phyloP scores from a whole-genome alignment of 1,139 yeast species.

The Wickerhamomyces sp. region DNA sequence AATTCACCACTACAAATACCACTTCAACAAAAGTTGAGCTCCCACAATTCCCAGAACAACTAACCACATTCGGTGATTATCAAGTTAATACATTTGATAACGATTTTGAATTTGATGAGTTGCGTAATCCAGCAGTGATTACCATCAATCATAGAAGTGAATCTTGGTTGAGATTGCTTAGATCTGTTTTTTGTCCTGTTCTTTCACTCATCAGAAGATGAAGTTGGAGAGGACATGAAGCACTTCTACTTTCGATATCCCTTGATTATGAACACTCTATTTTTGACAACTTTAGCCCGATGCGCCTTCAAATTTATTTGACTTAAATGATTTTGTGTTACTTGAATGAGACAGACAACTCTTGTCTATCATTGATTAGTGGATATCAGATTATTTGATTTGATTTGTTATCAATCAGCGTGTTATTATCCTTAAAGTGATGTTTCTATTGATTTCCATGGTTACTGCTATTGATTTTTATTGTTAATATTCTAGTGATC shows the following conservation, averaged over 20 bases:
- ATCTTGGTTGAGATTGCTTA: background rate
- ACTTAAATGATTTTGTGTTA: conserved; percentile 25
- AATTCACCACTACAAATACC: background rate
- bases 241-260: background rate
- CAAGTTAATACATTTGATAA: conserved; percentile 19
- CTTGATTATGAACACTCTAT: background rate
- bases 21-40: background rate
- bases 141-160: conserved; percentile 15
- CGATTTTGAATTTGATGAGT: conserved; percentile 31
- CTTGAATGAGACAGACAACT: conserved; percentile 15
- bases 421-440: background rate
- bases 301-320: conserved; percentile 27
- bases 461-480: background rate
- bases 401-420: background rate
- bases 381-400: background rate
- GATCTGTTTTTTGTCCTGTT: conserved; percentile 11
- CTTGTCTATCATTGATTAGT: background rate
- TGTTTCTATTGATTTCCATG: background rate
- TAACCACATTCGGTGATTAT: conserved; percentile 10
- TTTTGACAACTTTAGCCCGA: conserved; percentile 21
- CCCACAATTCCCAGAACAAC: conserved; percentile 5
- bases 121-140: conserved; percentile 41
- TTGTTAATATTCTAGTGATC: background rate
- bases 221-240: conserved; percentile 9
- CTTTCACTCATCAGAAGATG: conserved; percentile 9